Evolutionary conservation across 1,284 basidiomycete species (phyloP).

Genomic region (Ustilago lituana): DNA sequence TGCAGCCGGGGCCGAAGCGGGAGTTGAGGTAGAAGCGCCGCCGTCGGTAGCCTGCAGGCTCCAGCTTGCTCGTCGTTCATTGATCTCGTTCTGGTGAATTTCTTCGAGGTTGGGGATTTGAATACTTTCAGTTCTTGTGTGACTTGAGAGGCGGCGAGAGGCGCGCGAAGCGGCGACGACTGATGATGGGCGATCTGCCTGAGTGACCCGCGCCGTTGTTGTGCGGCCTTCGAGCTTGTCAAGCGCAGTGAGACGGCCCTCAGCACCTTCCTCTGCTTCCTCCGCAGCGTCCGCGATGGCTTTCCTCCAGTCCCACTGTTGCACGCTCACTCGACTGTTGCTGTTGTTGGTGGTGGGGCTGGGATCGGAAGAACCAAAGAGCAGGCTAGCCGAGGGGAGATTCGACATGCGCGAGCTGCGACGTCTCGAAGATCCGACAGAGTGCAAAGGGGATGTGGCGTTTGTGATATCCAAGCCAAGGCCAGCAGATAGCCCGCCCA

Average conservation of each 20-base stretch:
- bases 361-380: constrained; percentile 45
- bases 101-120: constrained; percentile 61
- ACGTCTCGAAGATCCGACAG: constrained; percentile 19
- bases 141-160: constrained; percentile 42
- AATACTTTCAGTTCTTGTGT: constrained; percentile 51
- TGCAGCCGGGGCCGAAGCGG: constrained; percentile 9
- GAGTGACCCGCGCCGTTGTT: constrained; percentile 3
- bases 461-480: constrained; percentile 37
- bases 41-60: constrained; percentile 35
- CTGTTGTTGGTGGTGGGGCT: neutral
- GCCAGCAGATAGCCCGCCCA: constrained; percentile 57
- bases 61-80: constrained; percentile 44
- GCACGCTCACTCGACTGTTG: constrained; percentile 18
- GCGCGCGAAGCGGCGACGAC: constrained; percentile 12
- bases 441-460: constrained; percentile 13
- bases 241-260: constrained; percentile 55
- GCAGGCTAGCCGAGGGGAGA: constrained; percentile 48
- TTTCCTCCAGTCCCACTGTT: constrained; percentile 47
- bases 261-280: constrained; percentile 25
- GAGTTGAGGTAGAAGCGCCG: constrained; percentile 1
- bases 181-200: constrained; percentile 10
- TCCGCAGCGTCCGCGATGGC: constrained; percentile 31
- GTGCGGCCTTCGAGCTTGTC: constrained; percentile 60
- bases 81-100: constrained; percentile 51
- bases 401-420: constrained; percentile 54